Evolutionary conservation across 139 green algal genomes (phyloP).

Genomic region (Chlorella sp.): DNA sequence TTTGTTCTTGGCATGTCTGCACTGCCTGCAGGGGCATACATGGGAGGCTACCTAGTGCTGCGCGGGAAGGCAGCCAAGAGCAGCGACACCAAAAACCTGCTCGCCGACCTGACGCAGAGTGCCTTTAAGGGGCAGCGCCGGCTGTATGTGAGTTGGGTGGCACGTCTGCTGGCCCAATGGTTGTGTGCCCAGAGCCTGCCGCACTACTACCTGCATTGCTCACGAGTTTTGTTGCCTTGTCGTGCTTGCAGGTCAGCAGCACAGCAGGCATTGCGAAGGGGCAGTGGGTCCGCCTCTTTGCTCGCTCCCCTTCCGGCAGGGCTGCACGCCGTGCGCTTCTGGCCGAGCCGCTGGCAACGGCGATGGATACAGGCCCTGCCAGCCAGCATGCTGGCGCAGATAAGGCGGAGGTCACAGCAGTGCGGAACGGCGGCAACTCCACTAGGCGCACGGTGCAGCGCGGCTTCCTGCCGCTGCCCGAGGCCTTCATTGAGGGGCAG

Average conservation of each 20-base stretch:
- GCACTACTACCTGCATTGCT: no score
- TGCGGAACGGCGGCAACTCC: no score
- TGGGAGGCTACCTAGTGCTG: conserved; percentile 5
- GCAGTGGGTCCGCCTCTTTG: conserved; percentile 18
- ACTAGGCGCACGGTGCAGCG: neutral
- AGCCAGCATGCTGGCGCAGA: no score
- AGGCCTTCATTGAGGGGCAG: neutral
- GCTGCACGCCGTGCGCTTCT: neutral
- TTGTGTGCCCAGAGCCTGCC: no score
- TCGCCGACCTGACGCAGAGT: neutral
- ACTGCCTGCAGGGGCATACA: neutral
- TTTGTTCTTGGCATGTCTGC: no score
- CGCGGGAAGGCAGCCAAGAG: neutral
- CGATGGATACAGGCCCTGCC: no score
- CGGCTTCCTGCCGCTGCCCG: neutral
- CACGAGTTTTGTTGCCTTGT: no score
- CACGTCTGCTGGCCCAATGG: no score
- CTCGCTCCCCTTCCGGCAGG: neutral
- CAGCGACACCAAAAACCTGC: neutral
- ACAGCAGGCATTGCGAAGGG: neutral
- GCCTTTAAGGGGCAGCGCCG: neutral
- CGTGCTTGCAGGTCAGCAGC: neutral
- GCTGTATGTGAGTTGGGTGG: conserved; percentile 3
- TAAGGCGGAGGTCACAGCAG: no score
- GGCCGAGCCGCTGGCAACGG: neutral